Evolutionary conservation across 352 stramenopile species (phyloP), one percentile per base, ranked within the genome.

Genomic region (Globisporangium irregulare): DNA sequence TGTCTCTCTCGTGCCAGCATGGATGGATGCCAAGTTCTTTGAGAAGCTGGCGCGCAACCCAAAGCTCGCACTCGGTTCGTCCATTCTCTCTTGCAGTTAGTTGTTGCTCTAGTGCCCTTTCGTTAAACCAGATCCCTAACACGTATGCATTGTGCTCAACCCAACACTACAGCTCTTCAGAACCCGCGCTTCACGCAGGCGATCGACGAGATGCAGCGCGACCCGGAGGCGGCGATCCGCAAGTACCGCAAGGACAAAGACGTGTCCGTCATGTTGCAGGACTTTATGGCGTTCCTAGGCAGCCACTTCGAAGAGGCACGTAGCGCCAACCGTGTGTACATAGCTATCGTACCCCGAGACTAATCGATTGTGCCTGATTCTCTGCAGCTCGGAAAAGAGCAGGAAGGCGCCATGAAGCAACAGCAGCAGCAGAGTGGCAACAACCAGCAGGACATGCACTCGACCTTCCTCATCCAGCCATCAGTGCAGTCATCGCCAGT

Each of bases 301-400:
- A 73, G 68, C 54, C 84, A 94, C 65, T 93, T 94, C 50, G 83
- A 93, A 71, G 74, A 94, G 81, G 84, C 91, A 59, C n/a, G 73
- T 66, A 12, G 5, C 34, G 12, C 1, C 51, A 32, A 27, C 18
- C 12, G 27, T 32, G 3, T 32, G 27, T 61, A 32, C 18, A 3
- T 53, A 8, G 25, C 48, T 57, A 10, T n/a, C 15, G 20, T 8
- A 12, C 27, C 27, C 27, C 27, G 27, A 32, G 27, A 20, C 50
- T 4, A 12, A 10, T 22, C 4, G 14, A 4, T 58, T 24, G 3
- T 43, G 10, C 9, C 24, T n/a, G 24, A 4, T n/a, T 41, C 4
- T 15, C 8, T 41, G 14, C 50, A 90, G 78, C 63, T 93, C 9
- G 81, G 78, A 0, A 82, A 90, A 15, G 34, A 71, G 10, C 66